Evolutionary conservation across 2,329 filamentous ascomycete genomes (phyloP).

Genomic region (Calonectria hongkongensis): DNA sequence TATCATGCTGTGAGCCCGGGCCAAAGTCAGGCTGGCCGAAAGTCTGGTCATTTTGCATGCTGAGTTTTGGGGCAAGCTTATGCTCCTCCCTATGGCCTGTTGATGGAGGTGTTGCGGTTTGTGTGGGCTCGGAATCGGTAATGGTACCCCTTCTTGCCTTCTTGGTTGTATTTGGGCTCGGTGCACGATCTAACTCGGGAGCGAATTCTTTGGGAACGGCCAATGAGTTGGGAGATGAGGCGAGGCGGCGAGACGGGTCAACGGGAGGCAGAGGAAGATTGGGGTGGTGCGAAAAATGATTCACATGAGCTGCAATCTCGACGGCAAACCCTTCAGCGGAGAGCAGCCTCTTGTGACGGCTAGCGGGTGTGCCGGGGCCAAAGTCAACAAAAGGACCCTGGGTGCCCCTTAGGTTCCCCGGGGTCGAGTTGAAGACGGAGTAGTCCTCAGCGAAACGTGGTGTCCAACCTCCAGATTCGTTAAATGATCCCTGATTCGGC

Average conservation of each 20-base stretch:
- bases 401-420: slow-evolving; percentile 72
- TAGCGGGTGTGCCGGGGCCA: slow-evolving; percentile 61
- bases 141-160: slow-evolving; percentile 66
- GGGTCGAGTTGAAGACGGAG: slow-evolving; percentile 79
- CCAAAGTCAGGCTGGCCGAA: slow-evolving; percentile 72
- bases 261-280: slow-evolving; percentile 75
- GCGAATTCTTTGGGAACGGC: slow-evolving; percentile 57
- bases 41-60: slow-evolving; percentile 75
- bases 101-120: slow-evolving; percentile 77
- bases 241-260: slow-evolving; percentile 74
- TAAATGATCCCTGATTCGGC: slow-evolving; percentile 66
- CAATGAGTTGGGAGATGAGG: slow-evolving; percentile 73
- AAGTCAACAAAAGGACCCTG: slow-evolving; percentile 69
- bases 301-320: slow-evolving; percentile 77
- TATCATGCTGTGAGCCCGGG: slow-evolving; percentile 68
- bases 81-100: slow-evolving; percentile 73
- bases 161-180: slow-evolving; percentile 62
- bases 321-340: slow-evolving; percentile 69
- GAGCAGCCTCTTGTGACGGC: slow-evolving; percentile 69
- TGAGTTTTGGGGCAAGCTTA: slow-evolving; percentile 73
- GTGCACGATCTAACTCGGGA: slow-evolving; percentile 52
- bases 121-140: slow-evolving; percentile 62
- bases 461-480: slow-evolving; percentile 73
- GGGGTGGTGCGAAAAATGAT: slow-evolving; percentile 74
- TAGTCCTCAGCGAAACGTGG: slow-evolving; percentile 79